Evolutionary conservation across 2,329 filamentous ascomycete species (phyloP).

Genomic region (Neofusicoccum parvum): DNA sequence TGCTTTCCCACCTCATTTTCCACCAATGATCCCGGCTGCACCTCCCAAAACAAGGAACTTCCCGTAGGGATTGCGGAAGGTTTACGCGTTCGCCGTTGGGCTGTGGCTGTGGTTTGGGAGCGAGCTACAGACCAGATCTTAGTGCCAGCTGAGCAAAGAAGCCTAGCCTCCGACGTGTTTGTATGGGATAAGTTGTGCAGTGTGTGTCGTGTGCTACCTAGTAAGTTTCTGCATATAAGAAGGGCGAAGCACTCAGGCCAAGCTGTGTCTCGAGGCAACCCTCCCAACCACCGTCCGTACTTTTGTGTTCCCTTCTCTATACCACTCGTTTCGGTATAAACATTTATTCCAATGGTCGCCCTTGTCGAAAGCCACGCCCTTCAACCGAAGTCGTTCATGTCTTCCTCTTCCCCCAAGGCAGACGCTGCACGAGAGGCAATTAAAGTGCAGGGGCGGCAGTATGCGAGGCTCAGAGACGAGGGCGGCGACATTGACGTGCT

Average conservation of each 20-base stretch:
- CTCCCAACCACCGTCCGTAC: background rate
- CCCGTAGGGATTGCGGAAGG: background rate
- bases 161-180: conserved; percentile 13
- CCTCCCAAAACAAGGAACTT: conserved; percentile 7
- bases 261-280: conserved; percentile 7
- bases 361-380: conserved; percentile 9
- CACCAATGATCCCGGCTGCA: conserved; percentile 9
- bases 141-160: conserved; percentile 6
- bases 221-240: conserved; percentile 10
- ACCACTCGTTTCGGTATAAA: background rate
- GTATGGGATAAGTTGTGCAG: conserved; percentile 14
- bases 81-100: conserved; percentile 15
- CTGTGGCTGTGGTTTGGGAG: background rate
- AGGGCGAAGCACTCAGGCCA: conserved; percentile 16
- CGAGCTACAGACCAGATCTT: background rate
- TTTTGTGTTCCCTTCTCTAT: background rate
- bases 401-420: conserved; percentile 1
- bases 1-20: conserved; percentile 3
- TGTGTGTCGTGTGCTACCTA: conserved; percentile 6
- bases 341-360: conserved; percentile 8
- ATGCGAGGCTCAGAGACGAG: conserved; percentile 9
- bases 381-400: conserved; percentile 7
- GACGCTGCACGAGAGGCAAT: conserved; percentile 12
- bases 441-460: conserved; percentile 5
- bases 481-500: conserved; percentile 5